Evolutionary conservation across 345 rosid genomes (phyloP).

Genomic region (Carallia pectinifolia): DNA sequence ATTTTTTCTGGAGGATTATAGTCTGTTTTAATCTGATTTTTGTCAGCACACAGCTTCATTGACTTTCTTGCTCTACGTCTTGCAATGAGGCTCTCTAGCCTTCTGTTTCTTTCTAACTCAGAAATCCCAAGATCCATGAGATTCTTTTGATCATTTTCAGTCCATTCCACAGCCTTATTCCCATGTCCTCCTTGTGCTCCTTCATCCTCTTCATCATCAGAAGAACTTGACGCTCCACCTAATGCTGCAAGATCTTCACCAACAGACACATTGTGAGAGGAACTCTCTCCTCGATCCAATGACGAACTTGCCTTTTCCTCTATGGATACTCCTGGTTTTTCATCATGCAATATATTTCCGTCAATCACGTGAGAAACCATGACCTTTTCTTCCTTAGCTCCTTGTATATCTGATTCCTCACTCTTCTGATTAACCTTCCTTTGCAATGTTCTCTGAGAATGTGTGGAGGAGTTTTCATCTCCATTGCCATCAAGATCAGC

Average conservation of each 20-base stretch:
- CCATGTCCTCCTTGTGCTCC: conserved; percentile 31
- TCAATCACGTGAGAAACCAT: conserved; percentile 25
- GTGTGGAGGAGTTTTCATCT: conserved; percentile 25
- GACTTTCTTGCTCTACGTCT: conserved; percentile 65
- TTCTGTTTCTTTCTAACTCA: conserved; percentile 74
- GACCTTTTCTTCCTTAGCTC: conserved; percentile 24
- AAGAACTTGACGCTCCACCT: conserved; percentile 21
- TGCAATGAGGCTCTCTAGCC: conserved; percentile 69
- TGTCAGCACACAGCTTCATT: conserved; percentile 41
- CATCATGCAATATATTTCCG: conserved; percentile 19
- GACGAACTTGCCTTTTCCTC: conserved; percentile 10
- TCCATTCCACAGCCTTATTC: conserved; percentile 64
- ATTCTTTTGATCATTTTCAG: conserved; percentile 78
- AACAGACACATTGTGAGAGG: conserved; percentile 11
- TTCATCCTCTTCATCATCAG: conserved; percentile 35
- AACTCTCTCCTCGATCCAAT: conserved; percentile 7
- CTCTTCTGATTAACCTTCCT: conserved; percentile 41
- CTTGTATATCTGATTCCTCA: conserved; percentile 34
- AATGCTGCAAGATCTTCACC: conserved; percentile 18
- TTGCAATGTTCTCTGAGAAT: conserved; percentile 46
- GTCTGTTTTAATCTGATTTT: conserved; percentile 36
- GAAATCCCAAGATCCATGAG: conserved; percentile 82
- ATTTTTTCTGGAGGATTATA: conserved; percentile 29
- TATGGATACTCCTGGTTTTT: conserved; percentile 16
- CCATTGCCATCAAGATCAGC: conserved; percentile 9